A percentile compares a stretch with the other conserved stretches of the same genome.
Conservation (phyloP, 2,329 filamentous ascomycete species). For the Paracamarosporium sp. region DNA sequence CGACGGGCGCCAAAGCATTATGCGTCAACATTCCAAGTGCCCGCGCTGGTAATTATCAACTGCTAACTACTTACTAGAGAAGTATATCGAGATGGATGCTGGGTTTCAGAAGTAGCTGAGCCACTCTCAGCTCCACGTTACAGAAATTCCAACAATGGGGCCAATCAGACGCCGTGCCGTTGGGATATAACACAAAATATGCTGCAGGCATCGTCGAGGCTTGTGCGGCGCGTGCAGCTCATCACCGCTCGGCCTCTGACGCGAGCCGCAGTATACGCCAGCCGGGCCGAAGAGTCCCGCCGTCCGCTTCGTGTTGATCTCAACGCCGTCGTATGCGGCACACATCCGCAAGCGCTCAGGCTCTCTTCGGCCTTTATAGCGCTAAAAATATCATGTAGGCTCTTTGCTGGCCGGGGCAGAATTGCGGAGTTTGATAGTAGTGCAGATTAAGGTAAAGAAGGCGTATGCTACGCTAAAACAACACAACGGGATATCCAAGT, state of each 20-base stretch:
- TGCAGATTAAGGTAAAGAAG: not conserved
- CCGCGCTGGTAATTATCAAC: too few species aligned
- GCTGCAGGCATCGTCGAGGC: slow-evolving; percentile 1
- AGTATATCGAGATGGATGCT: not conserved
- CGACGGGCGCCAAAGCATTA: not conserved
- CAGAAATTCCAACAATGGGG: not conserved
- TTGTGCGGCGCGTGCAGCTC: slow-evolving; percentile 5
- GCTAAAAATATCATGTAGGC: slow-evolving; percentile 12
- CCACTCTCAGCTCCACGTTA: not conserved
- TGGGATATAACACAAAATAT: not conserved
- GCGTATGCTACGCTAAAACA: not conserved
- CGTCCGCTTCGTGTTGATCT: slow-evolving; percentile 8
- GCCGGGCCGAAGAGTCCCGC: slow-evolving; percentile 1
- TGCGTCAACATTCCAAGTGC: not conserved
- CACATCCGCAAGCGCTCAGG: slow-evolving; percentile 21
- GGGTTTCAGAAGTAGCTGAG: slow-evolving; percentile 5
- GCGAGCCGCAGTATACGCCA: slow-evolving; percentile 10
- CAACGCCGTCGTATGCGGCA: slow-evolving; percentile 15
- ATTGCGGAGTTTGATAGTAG: slow-evolving; percentile 5
- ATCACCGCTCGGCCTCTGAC: not conserved
- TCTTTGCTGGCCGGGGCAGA: slow-evolving; percentile 12
- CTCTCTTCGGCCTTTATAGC: slow-evolving; percentile 12
- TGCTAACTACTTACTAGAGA: too few species aligned
- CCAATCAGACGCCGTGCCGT: not conserved
- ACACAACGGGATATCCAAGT: not conserved